Evolutionary conservation across 352 stramenopile species (phyloP), one percentile per base, ranked within the genome.

Genomic region (Pythium aphanidermatum): DNA sequence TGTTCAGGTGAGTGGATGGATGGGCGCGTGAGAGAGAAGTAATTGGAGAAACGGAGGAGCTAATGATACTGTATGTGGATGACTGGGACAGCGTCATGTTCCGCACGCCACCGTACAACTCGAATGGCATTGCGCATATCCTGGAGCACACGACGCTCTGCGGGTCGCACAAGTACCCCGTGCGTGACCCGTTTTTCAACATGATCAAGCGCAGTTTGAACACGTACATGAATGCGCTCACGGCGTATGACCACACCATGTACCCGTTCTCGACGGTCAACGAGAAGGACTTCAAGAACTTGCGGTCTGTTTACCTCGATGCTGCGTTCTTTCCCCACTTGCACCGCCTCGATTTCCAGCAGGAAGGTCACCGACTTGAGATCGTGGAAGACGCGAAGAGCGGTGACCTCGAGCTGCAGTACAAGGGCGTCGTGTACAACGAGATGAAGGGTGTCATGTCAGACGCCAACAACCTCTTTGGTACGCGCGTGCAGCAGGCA

Each of bases 201-300:
- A 95, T 99, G 63, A 85, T 98, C 34, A 97, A 98, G 72, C 95
- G 96, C 55, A 96, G 75, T 46, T 76, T 99, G 9, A 97, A 99
- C 68, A 99, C 96, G 40, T 99, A 98, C 74, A 89, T 99, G 69
- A 99, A 99, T 74, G 97, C 97, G 12, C 96, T 99, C 46, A 99
- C 97, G n/a, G 98, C 96, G 45, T 91, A 81, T 13, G 96, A 99
- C 74, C 77, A 98, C 46, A 99, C 97, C 30, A 98, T 97, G 75
- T 99, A 99, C 57, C 96, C 97, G n/a, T 97, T 99, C 40, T 95
- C 95, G 21, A 97, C 85, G 30, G 95, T 92, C 41, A 99, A 99
- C 73, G 71, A 69, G 29, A 96, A 98, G 66, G 96, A 99, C 73
- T 98, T 96, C 55, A 86, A 96, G 63, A 99, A 99, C 67, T 72